Evolutionary conservation across 2,329 filamentous ascomycete species (phyloP), one percentile per base, ranked within the genome.

Genomic region (Cercospora sp.): DNA sequence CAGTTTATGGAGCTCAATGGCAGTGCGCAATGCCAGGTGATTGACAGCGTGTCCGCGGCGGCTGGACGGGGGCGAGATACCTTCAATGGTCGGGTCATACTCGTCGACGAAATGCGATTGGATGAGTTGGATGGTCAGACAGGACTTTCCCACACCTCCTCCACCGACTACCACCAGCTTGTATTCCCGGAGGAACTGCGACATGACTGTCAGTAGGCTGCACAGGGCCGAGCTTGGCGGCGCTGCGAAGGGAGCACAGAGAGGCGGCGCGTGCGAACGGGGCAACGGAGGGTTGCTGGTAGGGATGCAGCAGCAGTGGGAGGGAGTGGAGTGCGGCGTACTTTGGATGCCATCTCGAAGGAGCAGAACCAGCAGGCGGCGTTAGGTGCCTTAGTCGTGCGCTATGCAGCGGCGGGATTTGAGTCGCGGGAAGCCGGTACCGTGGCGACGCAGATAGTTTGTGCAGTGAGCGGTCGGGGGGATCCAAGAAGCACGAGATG

Each of bases 51-150:
- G 36, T 20, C 10, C 13, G 60, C 45, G 18, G 63, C 31, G 23
- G 30, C 60, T 16, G 59, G 63, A 16, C 30, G 63, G 60, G 18
- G 65, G 39, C 53, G 69, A 81, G 86, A 75, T 81, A 94, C 95
- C 95, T 91, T 99, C 95, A 79, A 99, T 98, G 77, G 95, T 99
- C 67, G 95, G 95, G 82, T 99, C 95, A 82, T 99, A 99, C 83
- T 98, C 95, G 82, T 98, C 95, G 80, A 98, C 94, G 85, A 99
- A 99, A 81, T 99, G 95, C 81, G 91, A 94, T 84, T 85, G 83
- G 76, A 85, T 85, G 72, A 85, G 81, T 67, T 98, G 95, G 80
- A 99, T 99, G 71, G 95, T 99, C 86, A 99, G 87, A 86, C 95
- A 99, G 74, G 94, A 97, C 87, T 99, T 99, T 85, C 95, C 95